phyloP scores from a whole-genome alignment of 83 land plant genomes.

The Picea abies region DNA sequence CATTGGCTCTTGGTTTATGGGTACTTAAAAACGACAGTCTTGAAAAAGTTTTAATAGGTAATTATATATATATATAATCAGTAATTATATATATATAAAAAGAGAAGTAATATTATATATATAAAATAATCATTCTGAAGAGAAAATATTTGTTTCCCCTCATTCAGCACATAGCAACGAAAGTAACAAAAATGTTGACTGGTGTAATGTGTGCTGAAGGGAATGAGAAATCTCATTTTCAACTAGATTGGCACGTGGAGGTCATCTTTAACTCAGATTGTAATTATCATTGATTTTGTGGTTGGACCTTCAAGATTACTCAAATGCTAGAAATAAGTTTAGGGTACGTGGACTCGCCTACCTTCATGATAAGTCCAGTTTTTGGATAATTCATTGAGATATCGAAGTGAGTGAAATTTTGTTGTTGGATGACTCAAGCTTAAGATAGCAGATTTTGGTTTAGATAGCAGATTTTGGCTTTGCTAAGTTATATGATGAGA shows the following conservation, averaged over 20 bases:
- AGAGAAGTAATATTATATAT: too few relatives aligned
- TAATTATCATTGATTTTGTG: too few relatives aligned
- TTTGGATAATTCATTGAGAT: conserved; percentile 14
- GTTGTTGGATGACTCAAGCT: conserved; percentile 15
- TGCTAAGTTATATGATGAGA: conserved; percentile 20
- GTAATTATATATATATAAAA: too few relatives aligned
- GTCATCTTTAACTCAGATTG: too few relatives aligned
- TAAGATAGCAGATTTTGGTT: conserved; percentile 17
- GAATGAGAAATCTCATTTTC: too few relatives aligned
- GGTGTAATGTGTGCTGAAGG: background rate
- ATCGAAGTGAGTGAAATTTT: conserved; percentile 12
- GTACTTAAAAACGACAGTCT: conserved; percentile 13
- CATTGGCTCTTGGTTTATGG: conserved; percentile 9
- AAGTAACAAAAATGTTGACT: too few relatives aligned
- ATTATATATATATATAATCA: background rate
- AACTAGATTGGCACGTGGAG: too few relatives aligned
- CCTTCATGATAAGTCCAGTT: conserved; percentile 19
- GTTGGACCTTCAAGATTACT: too few relatives aligned
- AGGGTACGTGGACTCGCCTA: conserved; percentile 29
- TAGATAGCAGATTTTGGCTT: conserved; percentile 21
- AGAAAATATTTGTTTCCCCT: too few relatives aligned
- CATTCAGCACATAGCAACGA: background rate
- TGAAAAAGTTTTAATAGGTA: conserved; percentile 7
- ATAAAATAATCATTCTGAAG: too few relatives aligned
- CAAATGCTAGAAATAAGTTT: too few relatives aligned